phyloP scores from a whole-genome alignment of 2,329 filamentous ascomycete genomes.

The Fusarium albosuccineum region DNA sequence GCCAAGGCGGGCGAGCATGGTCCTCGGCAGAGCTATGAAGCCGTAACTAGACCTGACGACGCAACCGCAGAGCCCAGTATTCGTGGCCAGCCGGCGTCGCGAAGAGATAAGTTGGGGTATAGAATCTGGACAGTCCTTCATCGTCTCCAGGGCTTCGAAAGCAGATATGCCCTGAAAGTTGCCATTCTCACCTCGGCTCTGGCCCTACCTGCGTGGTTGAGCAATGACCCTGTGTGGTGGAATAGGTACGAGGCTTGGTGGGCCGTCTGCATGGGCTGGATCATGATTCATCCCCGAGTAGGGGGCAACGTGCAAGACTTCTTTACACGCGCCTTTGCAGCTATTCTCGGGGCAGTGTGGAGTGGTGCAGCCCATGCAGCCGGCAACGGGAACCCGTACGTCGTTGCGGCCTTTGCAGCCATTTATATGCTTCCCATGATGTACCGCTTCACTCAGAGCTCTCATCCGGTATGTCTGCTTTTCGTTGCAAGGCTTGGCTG shows the following conservation, averaged over 20 bases:
- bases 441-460: conserved; percentile 67
- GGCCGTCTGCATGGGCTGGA: conserved; percentile 69
- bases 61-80: conserved; percentile 57
- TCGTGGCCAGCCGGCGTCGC: conserved; percentile 50
- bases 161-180: conserved; percentile 69
- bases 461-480: conserved; percentile 59
- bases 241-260: conserved; percentile 69
- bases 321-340: conserved; percentile 63
- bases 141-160: conserved; percentile 69
- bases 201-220: conserved; percentile 67
- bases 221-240: conserved; percentile 63
- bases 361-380: conserved; percentile 65
- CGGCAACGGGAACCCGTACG: conserved; percentile 65
- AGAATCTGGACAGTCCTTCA: conserved; percentile 64
- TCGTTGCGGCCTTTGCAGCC: conserved; percentile 66
- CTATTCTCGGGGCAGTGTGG: conserved; percentile 67
- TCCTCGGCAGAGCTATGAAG: conserved; percentile 37
- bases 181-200: conserved; percentile 64
- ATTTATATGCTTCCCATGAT: conserved; percentile 72
- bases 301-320: conserved; percentile 71
- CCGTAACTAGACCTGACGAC: conserved; percentile 41
- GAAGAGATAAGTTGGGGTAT: conserved; percentile 58
- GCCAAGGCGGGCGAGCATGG: conserved; percentile 54
- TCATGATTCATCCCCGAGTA: conserved; percentile 64
- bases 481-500: conserved; percentile 10